A percentile compares a stretch with the other conserved stretches of the same genome.
phyloP scores from a whole-genome alignment of 225 moss, liverwort and hornwort genomes.

The Polytrichum formosum region DNA sequence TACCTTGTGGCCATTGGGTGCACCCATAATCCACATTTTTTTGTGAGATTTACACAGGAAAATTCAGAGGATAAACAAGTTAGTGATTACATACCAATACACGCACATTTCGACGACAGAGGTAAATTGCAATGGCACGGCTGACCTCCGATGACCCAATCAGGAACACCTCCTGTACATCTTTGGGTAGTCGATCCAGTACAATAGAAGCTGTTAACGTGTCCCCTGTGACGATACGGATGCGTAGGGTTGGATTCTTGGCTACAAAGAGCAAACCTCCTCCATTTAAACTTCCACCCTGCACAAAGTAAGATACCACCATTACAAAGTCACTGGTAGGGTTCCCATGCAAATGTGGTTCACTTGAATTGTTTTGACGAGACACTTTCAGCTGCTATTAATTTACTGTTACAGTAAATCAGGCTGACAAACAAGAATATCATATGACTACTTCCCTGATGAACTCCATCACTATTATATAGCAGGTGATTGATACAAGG shows the following conservation, averaged over 20 bases:
- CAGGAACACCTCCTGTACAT: conserved; percentile 62
- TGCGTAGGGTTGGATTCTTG: conserved; percentile 40
- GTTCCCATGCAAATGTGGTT: too few relatives aligned
- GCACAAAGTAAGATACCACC: not conserved
- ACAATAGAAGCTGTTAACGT: conserved; percentile 72
- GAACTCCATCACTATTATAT: too few relatives aligned
- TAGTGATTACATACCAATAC: conserved; percentile 49
- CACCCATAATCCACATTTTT: too few relatives aligned
- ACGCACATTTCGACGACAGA: conserved; percentile 46
- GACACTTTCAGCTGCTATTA: too few relatives aligned
- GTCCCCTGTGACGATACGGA: conserved; percentile 70
- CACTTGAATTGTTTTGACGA: too few relatives aligned
- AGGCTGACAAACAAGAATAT: too few relatives aligned
- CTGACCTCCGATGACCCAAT: conserved; percentile 58
- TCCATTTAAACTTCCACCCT: conserved; percentile 70
- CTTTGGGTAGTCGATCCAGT: conserved; percentile 57
- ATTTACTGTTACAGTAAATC: too few relatives aligned
- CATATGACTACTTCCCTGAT: too few relatives aligned
- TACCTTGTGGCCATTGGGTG: too few relatives aligned
- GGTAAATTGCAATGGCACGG: conserved; percentile 65
- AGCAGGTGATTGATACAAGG: too few relatives aligned
- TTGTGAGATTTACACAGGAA: too few relatives aligned
- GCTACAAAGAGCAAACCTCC: conserved; percentile 49
- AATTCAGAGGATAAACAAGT: not conserved
- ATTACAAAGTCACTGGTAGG: not conserved